These are phyloP conservation scores for Jaltomata sinuosa DNA, from an alignment of 257 asterid genomes.

Conservation along the genomic window DNA sequence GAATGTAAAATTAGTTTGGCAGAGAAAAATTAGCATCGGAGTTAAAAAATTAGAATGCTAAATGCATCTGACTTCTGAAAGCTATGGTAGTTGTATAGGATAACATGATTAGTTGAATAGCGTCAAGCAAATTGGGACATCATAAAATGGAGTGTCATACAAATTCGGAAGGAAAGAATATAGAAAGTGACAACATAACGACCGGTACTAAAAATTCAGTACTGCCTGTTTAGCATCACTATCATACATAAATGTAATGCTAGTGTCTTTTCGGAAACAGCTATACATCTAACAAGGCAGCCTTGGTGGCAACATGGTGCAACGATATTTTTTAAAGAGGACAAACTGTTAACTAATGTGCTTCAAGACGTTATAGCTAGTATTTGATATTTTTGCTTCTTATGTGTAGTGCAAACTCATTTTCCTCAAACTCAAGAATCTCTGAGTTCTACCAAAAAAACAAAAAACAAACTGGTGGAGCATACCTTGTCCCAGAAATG, in stretches of 20 bases:
- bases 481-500: conserved; percentile 92
- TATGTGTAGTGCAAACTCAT: neutral
- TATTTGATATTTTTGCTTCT: neutral
- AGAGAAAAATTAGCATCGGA: neutral
- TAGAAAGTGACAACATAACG: neutral
- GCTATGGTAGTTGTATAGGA: neutral
- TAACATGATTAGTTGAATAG: too few species aligned
- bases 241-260: neutral
- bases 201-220: neutral
- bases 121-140: neutral
- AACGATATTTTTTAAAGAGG: neutral
- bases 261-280: neutral
- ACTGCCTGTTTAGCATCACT: neutral
- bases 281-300: too few species aligned
- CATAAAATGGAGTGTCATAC: too few species aligned
- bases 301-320: neutral
- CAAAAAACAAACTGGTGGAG: neutral
- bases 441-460: neutral
- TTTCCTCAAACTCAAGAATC: neutral
- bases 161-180: neutral
- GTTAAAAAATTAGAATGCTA: neutral
- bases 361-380: neutral
- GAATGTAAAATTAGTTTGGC: neutral
- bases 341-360: neutral
- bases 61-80: neutral